Percentiles rank a stretch among this genome's conserved stretches.
Evolutionary conservation across 176 grass and related monocot species (phyloP).

Genomic region (Carex scoparia): DNA sequence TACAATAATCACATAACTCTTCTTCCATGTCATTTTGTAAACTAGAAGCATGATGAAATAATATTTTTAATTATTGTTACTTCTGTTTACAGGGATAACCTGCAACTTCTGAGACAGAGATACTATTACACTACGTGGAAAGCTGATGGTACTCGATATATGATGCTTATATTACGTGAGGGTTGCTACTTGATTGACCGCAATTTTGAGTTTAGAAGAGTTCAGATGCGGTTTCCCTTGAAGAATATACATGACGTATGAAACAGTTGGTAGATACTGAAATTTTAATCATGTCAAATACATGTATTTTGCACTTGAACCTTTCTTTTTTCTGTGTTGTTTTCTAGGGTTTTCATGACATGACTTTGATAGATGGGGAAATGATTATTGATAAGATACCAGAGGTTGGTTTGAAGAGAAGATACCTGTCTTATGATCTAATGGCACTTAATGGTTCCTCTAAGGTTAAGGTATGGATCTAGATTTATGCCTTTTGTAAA

Average conservation of each 20-base stretch:
- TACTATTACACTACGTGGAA: conserved; percentile 99
- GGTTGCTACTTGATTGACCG: conserved; percentile 91
- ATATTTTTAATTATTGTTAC: background rate
- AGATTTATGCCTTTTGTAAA: background rate
- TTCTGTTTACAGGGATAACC: conserved; percentile 64
- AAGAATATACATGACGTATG: conserved; percentile 68
- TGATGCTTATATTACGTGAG: conserved; percentile 92
- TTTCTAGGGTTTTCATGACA: conserved; percentile 62
- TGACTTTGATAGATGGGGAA: conserved; percentile 95
- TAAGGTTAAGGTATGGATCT: conserved; percentile 61
- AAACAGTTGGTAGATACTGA: background rate
- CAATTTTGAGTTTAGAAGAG: conserved; percentile 87
- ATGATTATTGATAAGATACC: conserved; percentile 98
- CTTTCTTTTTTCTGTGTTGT: conserved; percentile 25
- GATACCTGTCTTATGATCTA: conserved; percentile 86
- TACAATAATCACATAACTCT: background rate
- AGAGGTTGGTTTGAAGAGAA: conserved; percentile 81
- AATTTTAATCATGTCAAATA: background rate
- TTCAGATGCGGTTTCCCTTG: conserved; percentile 95
- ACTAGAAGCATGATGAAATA: conserved; percentile 6
- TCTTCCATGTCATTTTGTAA: conserved; percentile 1
- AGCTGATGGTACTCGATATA: conserved; percentile 98
- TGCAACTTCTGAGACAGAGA: conserved; percentile 92
- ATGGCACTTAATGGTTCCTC: conserved; percentile 58
- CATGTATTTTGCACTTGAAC: background rate